Evolutionary conservation across 2,329 filamentous ascomycete genomes (phyloP), one percentile per base, ranked within the genome.

Genomic region (Cladosporium austrohemisphaericum): DNA sequence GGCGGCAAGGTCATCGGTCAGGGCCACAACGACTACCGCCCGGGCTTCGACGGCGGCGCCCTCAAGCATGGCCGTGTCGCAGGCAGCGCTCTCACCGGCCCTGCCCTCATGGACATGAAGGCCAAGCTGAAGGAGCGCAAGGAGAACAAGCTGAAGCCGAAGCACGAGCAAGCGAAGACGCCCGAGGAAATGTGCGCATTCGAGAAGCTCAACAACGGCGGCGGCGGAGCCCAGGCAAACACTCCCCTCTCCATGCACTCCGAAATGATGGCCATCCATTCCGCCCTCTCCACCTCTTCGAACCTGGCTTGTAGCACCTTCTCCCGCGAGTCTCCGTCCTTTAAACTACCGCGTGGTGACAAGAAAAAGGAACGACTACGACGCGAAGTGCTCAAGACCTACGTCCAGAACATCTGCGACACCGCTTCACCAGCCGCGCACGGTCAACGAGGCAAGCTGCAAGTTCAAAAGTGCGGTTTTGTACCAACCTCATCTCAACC

Each of bases 191-290:
- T 74, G 54, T 67, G 66, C 37, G 63, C 63, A 2, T 71, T 70
- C 48, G 70, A 72, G 58, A 57, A 56, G 40, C 57, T 62, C 38
- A 60, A 59, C 50, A 59, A 61, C 28, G 32, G 43, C 13, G 61
- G 65, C 35, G 63, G 63, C 28, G 69, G 69, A 14, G 64, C 66
- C 48, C 60, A 66, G 25, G 65, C 67, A 46, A 75, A 74, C 54
- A 64, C 65, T 23, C 68, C 70, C 8, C 65, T 79, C 14, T 74
- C 68, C 13, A 76, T 79, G 73, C 76, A 79, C 56, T 72, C 72
- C 3, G 75, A 78, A 67, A 78, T 78, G 74, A 77, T 77, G 73
- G 76, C 75, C 22, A 76, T 79, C 58, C 71, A 74, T 57, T 72
- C 71, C 22, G 74, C 75, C 35, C 69, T 77, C 45, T 64, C 69